Conservation (phyloP, 2,329 filamentous ascomycete genomes). For the Cercospora sp. region DNA sequence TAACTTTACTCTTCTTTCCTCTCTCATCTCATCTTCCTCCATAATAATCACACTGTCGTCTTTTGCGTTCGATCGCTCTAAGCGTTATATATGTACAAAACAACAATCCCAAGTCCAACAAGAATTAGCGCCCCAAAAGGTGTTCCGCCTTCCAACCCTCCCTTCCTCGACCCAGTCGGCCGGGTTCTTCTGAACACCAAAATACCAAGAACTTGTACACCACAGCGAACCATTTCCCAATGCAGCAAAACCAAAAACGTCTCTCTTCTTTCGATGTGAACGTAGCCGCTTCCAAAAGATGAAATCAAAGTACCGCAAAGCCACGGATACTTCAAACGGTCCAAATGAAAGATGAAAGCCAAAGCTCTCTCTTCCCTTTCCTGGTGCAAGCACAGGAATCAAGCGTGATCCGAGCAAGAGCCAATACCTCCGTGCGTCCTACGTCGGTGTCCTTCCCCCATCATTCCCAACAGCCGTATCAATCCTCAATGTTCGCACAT, state of each 20-base stretch:
- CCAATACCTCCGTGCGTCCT: background rate
- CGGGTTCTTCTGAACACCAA: background rate
- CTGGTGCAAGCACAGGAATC: too few relatives aligned
- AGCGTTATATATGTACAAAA: background rate
- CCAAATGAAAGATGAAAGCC: too few relatives aligned
- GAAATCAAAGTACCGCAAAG: background rate
- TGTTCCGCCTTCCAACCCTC: background rate
- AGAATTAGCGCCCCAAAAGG: background rate
- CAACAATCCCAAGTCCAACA: background rate
- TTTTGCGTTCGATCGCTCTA: background rate
- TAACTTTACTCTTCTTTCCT: background rate
- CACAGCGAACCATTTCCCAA: background rate
- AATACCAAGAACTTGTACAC: background rate
- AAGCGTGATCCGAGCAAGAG: background rate
- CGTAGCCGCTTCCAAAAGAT: slow-evolving; percentile 2
- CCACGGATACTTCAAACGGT: background rate
- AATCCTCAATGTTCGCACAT: slow-evolving; percentile 21
- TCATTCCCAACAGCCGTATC: slow-evolving; percentile 26
- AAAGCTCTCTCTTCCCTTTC: too few relatives aligned
- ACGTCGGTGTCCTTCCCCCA: slow-evolving; percentile 29
- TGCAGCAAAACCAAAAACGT: background rate
- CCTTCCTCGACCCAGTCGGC: background rate
- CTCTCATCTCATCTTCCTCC: background rate
- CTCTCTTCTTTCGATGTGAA: background rate
- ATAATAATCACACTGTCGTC: background rate